Conservation (phyloP, 140 eudicot genomes). For the Cichorium intybus region DNA sequence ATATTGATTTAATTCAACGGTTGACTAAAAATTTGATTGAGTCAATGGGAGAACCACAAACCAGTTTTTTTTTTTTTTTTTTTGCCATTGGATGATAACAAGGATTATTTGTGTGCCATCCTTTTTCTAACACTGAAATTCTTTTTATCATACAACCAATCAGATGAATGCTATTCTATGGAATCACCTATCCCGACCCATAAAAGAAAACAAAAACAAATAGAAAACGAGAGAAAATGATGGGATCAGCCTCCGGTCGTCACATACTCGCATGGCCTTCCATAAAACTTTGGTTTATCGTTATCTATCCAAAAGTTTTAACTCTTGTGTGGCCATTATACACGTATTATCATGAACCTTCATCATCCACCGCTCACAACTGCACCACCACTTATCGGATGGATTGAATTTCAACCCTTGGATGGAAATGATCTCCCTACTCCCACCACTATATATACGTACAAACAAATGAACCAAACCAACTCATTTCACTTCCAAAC, state of each 20-base stretch:
- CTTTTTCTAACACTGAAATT: too few species aligned
- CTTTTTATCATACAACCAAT: too few species aligned
- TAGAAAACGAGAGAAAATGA: not conserved
- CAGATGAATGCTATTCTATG: too few species aligned
- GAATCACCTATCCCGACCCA: too few species aligned
- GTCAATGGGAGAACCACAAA: too few species aligned
- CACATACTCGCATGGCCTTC: conserved; percentile 26
- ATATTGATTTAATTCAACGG: too few species aligned
- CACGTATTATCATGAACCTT: conserved; percentile 19
- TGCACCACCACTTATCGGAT: conserved; percentile 1
- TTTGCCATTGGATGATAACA: too few species aligned
- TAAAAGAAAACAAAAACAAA: not conserved
- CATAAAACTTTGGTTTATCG: conserved; percentile 30
- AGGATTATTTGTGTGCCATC: too few species aligned
- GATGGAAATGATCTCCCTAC: conserved; percentile 2
- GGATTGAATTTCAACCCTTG: conserved; percentile 24
- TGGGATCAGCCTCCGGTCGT: not conserved
- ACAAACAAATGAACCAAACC: conserved; percentile 13
- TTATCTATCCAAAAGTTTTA: conserved; percentile 7
- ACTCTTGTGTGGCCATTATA: conserved; percentile 24
- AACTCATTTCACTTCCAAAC: conserved; percentile 4
- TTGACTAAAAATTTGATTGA: too few species aligned
- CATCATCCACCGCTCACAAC: conserved; percentile 24
- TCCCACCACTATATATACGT: conserved; percentile 22
- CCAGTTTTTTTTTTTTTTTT: too few species aligned